Evolutionary conservation across 768 basidiomycete genomes (phyloP), one percentile per base, ranked within the genome.

Genomic region (Chiua virens): DNA sequence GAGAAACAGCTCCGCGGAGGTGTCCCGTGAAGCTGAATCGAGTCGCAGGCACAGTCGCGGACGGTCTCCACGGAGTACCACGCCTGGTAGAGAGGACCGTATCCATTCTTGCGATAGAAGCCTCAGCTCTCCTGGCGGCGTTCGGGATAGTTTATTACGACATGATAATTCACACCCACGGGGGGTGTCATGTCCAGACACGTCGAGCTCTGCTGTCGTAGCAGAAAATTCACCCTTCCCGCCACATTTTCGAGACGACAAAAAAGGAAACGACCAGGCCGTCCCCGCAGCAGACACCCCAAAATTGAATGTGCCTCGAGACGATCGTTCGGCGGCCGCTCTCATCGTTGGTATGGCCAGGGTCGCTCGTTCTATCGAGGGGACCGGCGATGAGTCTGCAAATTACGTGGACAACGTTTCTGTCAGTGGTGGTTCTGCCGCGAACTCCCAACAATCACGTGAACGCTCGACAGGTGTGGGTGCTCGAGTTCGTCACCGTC

Each of bases 401-500:
- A 25, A 47, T 57, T 45, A 41, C 50, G 53, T 53, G 51, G 55
- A 42, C 44, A 48, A 51, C 2, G 49, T 44, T 36, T 7, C n/a
- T n/a, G n/a, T n/a, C n/a, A n/a, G 34, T 34, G 35, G 34, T 35
- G 49, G 28, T 52, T 59, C 60, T 55, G 45, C 55, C 56, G 60
- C 57, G 53, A 54, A 53, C 21, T 20, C 50, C 45, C 50, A 4
- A 6, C 7, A 17, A 21, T 55, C 66, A 58, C 64, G 53, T 61
- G 58, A 66, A 36, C 59, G 49, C n/a, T 38, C 30, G 39, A 44
- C 41, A n/a, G n/a, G n/a, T n/a, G n/a, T n/a, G n/a, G n/a, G n/a
- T 37, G 48, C 40, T 37, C 23, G 28, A 14, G 59, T 66, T 36
- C 56, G 56, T 42, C 66, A 67, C 37, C 75, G 75, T 50, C 67